Conservation (phyloP, 768 basidiomycete genomes). For the Lepiota venenata region DNA sequence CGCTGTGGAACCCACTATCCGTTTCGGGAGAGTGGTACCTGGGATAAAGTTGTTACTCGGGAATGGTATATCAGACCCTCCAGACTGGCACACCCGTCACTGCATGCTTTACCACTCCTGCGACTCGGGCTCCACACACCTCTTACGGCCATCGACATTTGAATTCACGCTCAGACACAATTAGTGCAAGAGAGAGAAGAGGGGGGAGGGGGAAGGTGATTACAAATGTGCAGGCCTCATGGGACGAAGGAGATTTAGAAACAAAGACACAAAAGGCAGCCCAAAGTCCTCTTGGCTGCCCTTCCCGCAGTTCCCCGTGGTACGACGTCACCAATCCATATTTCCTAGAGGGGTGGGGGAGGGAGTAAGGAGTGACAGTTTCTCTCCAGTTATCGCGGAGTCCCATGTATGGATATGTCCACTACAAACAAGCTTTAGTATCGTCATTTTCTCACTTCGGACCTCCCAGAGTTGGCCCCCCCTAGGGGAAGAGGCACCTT, state of each 20-base stretch:
- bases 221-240: constrained; percentile 9
- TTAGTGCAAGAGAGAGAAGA: not conserved
- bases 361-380: too few species aligned
- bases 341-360: too few species aligned
- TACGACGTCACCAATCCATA: too few species aligned
- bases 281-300: not conserved
- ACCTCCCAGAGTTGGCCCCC: too few species aligned
- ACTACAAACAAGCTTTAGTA: not conserved
- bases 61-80: constrained; percentile 4
- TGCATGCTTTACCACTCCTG: not conserved
- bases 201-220: not conserved
- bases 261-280: not conserved
- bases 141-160: not conserved
- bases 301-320: too few species aligned
- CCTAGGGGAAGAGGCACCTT: not conserved
- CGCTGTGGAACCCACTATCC: not conserved
- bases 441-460: not conserved
- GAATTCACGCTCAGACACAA: constrained; percentile 7
- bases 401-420: not conserved
- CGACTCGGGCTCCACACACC: not conserved
- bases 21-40: not conserved
- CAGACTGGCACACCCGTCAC: not conserved
- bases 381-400: too few species aligned
- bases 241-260: not conserved
- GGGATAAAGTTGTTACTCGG: not conserved